phyloP scores from a whole-genome alignment of 176 grass and related monocot genomes.

The Hyparrhenia diplandra region DNA sequence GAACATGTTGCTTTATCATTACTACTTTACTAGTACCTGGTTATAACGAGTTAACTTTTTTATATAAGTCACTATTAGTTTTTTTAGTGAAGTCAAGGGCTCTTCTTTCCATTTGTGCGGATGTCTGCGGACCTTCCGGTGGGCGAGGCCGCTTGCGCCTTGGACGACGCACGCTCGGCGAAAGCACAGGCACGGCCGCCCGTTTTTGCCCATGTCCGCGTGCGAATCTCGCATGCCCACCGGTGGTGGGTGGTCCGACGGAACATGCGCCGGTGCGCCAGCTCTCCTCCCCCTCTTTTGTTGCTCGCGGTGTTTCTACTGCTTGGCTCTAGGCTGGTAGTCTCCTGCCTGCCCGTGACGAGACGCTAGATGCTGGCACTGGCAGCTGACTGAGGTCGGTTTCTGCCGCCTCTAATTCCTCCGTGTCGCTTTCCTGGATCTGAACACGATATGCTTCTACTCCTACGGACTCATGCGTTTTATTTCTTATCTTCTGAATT shows the following conservation, averaged over 20 bases:
- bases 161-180: not conserved
- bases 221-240: not conserved
- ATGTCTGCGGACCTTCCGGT: too few relatives aligned
- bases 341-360: not conserved
- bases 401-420: not conserved
- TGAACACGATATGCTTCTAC: not conserved
- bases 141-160: too few relatives aligned
- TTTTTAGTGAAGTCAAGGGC: too few relatives aligned
- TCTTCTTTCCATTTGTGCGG: too few relatives aligned
- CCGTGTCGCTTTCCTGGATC: not conserved
- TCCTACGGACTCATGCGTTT: not conserved
- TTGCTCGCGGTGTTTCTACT: not conserved
- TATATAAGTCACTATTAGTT: too few relatives aligned
- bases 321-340: too few relatives aligned
- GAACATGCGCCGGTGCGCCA: too few relatives aligned
- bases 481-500: not conserved
- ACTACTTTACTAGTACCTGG: too few relatives aligned
- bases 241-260: not conserved
- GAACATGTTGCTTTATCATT: too few relatives aligned
- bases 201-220: not conserved
- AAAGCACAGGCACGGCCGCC: not conserved
- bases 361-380: not conserved
- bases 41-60: too few relatives aligned
- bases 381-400: not conserved
- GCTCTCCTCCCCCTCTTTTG: not conserved